Base-by-base conservation (phyloP, 805 yeast genomes). In the Yarrowia sp. region DNA sequence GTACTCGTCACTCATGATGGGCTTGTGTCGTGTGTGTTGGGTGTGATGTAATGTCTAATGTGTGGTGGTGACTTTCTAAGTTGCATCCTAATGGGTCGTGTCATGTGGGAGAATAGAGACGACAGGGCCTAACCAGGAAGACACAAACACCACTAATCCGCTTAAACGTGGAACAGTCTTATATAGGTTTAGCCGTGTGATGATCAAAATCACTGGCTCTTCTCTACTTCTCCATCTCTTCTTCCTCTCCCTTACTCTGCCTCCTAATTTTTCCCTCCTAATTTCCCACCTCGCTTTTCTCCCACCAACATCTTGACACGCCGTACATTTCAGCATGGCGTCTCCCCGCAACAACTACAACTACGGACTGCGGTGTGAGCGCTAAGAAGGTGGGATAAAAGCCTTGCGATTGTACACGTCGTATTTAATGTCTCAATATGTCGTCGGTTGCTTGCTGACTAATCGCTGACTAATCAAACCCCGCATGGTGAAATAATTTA, bases 1-100 rank as follows among this genome's bases (percentile, higher is more conserved):
- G 85, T 95, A 90, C 74, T 90, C 94, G 79, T 89, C 92, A 70
- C 85, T 82, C 78, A 82, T 59, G 65, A 43, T 59, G 65, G 53
- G 32, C 65, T 56, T 26, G 63, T 42, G 64, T 56, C n/a, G 49
- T 42, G 48, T 53, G 59, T 53, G 58, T 26, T 59, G 52, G 50
- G 50, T 43, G 65, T 59, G 52, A 59, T 45, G 65, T 59, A 59
- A 43, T 59, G 52, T 43, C 19, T 5, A 19, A 36, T 32, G 64
- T 43, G 64, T 15, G 59, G 59, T 56, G 64, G 64, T 42, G 64
- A 56, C 49, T 56, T 55, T 56, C 64, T 32, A 59, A 59, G 65
- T 59, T 59, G 65, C 53, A 49, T 49, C 53, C 53, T 49, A 32
- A 48, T 26, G 52, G 52, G 52, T 48, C 52, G 64, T 43, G 64